A percentile compares a stretch with the other conserved stretches of the same genome.
phyloP scores from a whole-genome alignment of 1,284 basidiomycete species.

The Amylostereum areolatum region DNA sequence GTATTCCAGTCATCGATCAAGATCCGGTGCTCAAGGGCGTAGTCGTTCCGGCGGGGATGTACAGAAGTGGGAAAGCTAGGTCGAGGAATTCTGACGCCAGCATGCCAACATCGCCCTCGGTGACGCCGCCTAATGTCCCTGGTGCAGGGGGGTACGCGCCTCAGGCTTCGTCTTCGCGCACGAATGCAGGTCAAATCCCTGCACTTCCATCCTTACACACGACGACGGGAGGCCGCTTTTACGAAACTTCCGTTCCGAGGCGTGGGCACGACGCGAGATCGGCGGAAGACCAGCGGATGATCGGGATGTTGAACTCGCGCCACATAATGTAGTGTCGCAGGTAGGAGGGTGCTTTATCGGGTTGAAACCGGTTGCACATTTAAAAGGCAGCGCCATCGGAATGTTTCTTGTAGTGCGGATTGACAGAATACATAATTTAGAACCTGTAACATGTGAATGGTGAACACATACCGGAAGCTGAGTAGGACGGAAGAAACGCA shows the following conservation, averaged over 20 bases:
- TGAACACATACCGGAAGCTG: not conserved
- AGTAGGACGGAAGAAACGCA: not conserved
- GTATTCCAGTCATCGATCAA: slow-evolving; percentile 51
- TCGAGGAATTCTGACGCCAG: slow-evolving; percentile 34
- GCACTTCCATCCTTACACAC: slow-evolving; percentile 22
- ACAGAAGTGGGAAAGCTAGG: slow-evolving; percentile 54
- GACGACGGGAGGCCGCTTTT: slow-evolving; percentile 17
- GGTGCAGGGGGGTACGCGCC: slow-evolving; percentile 12
- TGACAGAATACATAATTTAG: not conserved
- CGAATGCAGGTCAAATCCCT: slow-evolving; percentile 16
- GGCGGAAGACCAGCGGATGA: slow-evolving; percentile 57
- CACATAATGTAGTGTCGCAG: slow-evolving; percentile 24
- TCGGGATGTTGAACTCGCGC: slow-evolving; percentile 52
- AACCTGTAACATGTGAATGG: not conserved
- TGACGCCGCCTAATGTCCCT: slow-evolving; percentile 16
- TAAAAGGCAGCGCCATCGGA: not conserved
- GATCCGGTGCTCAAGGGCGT: slow-evolving; percentile 47
- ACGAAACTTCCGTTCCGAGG: slow-evolving; percentile 10
- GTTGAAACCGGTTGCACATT: not conserved
- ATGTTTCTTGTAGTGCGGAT: slow-evolving; percentile 2
- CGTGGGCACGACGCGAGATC: slow-evolving; percentile 33
- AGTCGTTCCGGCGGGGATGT: slow-evolving; percentile 49
- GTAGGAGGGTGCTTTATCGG: too few species aligned
- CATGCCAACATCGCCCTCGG: slow-evolving; percentile 17
- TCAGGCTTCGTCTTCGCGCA: slow-evolving; percentile 10